A percentile compares a stretch with the other conserved stretches of the same genome.
Conservation (phyloP, 768 basidiomycete species). For the Mycena galericulata region DNA sequence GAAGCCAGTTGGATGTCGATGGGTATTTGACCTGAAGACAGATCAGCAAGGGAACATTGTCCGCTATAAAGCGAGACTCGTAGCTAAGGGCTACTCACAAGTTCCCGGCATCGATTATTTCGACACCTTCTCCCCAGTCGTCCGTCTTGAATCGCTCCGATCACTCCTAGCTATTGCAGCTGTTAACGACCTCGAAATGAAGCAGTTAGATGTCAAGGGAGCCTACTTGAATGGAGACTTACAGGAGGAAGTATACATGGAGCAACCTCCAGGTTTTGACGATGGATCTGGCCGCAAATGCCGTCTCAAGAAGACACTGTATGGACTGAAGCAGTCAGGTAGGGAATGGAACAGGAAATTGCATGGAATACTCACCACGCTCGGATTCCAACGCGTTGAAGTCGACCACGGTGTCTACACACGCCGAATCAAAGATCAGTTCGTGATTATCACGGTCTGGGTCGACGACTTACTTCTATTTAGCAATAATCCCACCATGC, state of each 20-base stretch:
- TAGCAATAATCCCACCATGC: background rate
- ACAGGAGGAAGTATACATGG: slow-evolving; percentile 3
- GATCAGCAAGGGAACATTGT: background rate
- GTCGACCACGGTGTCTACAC: background rate
- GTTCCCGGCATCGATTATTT: background rate
- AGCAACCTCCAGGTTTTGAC: slow-evolving; percentile 6
- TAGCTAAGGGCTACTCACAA: background rate
- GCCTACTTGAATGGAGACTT: background rate
- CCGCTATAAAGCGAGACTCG: background rate
- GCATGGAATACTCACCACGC: background rate
- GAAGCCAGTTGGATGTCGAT: background rate
- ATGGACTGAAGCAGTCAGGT: slow-evolving; percentile 10
- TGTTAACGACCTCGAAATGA: background rate
- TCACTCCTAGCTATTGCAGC: background rate
- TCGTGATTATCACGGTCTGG: background rate
- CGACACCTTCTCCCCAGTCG: background rate
- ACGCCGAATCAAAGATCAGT: background rate
- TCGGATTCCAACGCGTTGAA: background rate
- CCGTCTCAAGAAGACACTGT: slow-evolving; percentile 4
- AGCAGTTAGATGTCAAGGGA: slow-evolving; percentile 3
- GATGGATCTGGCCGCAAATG: slow-evolving; percentile 2
- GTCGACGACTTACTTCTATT: slow-evolving; percentile 3
- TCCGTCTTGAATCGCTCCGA: background rate
- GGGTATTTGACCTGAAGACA: background rate
- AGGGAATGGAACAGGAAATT: slow-evolving; percentile 40